These are phyloP conservation scores for Glycine latifolia DNA, from an alignment of 306 rosid species.

Conservation along the genomic window DNA sequence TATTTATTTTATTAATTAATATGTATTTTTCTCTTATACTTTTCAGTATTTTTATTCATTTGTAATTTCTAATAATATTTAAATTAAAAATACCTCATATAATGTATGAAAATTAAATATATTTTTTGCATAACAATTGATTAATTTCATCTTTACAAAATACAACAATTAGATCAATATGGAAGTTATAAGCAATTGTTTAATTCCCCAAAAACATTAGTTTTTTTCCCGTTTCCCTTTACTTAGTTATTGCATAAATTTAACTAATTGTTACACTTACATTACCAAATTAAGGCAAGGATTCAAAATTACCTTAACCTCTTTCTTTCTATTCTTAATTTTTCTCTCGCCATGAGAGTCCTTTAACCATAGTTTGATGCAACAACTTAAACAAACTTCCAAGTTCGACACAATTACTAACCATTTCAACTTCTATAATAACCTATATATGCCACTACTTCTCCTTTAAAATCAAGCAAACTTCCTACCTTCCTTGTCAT, in stretches of 20 bases:
- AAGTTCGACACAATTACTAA: neutral
- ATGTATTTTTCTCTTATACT: neutral
- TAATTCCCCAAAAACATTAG: neutral
- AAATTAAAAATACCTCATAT: neutral
- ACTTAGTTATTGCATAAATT: neutral
- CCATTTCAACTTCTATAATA: conserved; percentile 23
- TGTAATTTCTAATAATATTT: neutral
- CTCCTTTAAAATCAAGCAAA: neutral
- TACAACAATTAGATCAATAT: conserved; percentile 6
- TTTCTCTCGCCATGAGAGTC: neutral
- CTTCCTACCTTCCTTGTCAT: neutral
- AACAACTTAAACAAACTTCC: conserved; percentile 29
- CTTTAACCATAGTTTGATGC: neutral
- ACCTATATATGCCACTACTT: neutral
- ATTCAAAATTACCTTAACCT: neutral
- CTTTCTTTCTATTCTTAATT: conserved; percentile 6
- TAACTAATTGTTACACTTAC: neutral
- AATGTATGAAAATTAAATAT: too few species aligned
- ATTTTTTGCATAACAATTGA: neutral
- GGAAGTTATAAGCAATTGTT: too few species aligned
- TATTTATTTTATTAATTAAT: too few species aligned
- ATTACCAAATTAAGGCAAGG: too few species aligned
- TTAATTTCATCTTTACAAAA: neutral
- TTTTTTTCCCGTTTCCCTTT: neutral
- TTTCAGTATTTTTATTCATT: neutral